Base-by-base conservation (phyloP, 345 rosid species). In the Iberis pinnata region DNA sequence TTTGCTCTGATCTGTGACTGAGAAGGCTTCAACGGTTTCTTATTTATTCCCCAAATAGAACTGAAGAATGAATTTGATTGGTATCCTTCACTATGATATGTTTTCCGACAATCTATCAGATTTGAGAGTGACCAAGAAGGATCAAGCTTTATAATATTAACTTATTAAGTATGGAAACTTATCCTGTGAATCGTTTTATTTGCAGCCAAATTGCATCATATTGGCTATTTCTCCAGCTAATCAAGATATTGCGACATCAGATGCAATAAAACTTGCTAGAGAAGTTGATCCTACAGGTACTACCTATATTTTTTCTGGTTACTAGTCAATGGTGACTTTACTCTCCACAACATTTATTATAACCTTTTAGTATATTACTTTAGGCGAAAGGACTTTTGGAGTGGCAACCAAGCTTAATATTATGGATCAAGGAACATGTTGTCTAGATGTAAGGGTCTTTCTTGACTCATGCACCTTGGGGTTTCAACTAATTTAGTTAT, bases 231-330 rank as follows among this genome's bases (percentile, higher is more conserved):
- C 98, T 66, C 98, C 98, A 41, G 98, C 98, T 9, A 92, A 92
- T 82, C 99, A 92, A 81, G 99, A 92, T 69, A 92, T 92, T 78
- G 99, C 99, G 45, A 92, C 99, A 41, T 88, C 99, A 39, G 99
- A 92, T 64, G 99, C 99, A 43, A 92, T 92, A 64, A 92, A 92
- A 73, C 94, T 92, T 26, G 99, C 99, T 42, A 83, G 94, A 77
- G 99, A 92, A 81, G 99, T 92, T 55, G 99, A 92, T 80, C 97
- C 99, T 54, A 42, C 97, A 67, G 99, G 98, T 92, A 70, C 37
- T 37, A 36, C 32, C 22, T 49, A 53, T 31, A 41, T 46, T 14
- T 41, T 33, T 39, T 45, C 56, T 53, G 44, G 10, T 39, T 14
- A 39, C 54, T 66, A 32, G 17, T 37, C 41, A 46, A 46, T 38